Evolutionary conservation across 371 early-diverging fungal genomes (phyloP), one percentile per base, ranked within the genome.

Genomic region (Lichtheimia corymbifera): DNA sequence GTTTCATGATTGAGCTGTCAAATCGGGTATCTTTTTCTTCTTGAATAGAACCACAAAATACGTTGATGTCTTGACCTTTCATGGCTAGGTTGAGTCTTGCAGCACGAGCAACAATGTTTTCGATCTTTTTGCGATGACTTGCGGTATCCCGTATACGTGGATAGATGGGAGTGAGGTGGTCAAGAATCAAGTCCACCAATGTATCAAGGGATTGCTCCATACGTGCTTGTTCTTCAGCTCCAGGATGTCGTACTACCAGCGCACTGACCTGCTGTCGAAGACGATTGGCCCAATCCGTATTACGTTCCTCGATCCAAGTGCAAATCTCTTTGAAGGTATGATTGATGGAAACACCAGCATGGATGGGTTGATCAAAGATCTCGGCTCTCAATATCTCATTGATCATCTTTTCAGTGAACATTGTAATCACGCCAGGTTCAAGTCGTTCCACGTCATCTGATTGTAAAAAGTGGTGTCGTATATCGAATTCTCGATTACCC

Each of bases 261-360:
- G 79, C 67, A 18, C 68, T 68, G 17, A 79, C 55, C 47, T 79
- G 79, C 18, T 79, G 79, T 54, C 72, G 63, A n/a, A 79, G 49
- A 2, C 79, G 67, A 14, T 63, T 62, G 4, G 79, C 56, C 79
- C 79, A 79, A 53, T 73, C 72, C 17, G 61, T 57, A 42, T 78
- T 75, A 28, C 74, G 62, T 15, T 18, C 51, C 1, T 50, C 50
- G 64, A 80, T 74, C 80, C 80, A 80, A 5, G 50, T 59, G 43
- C 61, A 62, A 18, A 80, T 30, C 20, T 70, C 66, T 49, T 71
- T 49, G 45, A 70, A 80, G 1, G 76, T 62, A 12, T 66, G 63
- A 41, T 80, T 80, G 45, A 80, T 64, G 3, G 72, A 71, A 3
- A 80, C 62, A n/a, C 80, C 80, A 7, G 74, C 53, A 49, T 79